Evolutionary conservation across 1,284 basidiomycete species (phyloP), one percentile per base, ranked within the genome.

Genomic region (Trametes pubescens): DNA sequence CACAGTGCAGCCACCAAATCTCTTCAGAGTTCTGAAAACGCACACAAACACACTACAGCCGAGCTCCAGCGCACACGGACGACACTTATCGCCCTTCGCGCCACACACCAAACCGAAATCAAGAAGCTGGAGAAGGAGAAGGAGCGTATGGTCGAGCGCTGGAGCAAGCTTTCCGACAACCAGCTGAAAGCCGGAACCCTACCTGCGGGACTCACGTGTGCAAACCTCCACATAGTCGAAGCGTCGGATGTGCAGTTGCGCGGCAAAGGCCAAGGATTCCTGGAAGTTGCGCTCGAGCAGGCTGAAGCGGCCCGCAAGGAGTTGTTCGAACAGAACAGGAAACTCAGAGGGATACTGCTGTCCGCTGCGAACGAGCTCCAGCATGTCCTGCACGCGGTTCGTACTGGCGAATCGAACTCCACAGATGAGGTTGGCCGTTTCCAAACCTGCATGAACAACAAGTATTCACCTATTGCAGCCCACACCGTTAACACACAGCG

Each of bases 61-160:
- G 91, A 93, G 68, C 82, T 93, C 1, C 88, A 90, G 69, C 87
- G 90, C 21, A 86, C 86, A 18, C 84, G 88, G 47, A 82, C 85
- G 0, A 75, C 85, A 0, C 72, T 93, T 7, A 89, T 91, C 69
- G 84, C 84, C 21, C 78, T 92, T 9, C 86, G 92, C 26, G 80
- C 85, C 40, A 84, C 87, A 0, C 85, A 92, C 67, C 81, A 88
- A 72, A 83, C 86, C 40, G 94, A 96, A 72, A 76, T 92, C 34
- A 94, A 91, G 82, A 93, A 89, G 78, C 84, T 84, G 68, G 94
- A 97, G 71, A 88, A 90, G 68, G 93, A 95, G 59, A 78, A 91
- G 34, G 94, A 95, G 70, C 85, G 88, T 32, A 87, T 93, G 69
- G 72, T 86, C n/a, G 91, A 92, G 44, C 88, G 89, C 66, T 92